A percentile compares a stretch with the other conserved stretches of the same genome.
These are phyloP conservation scores for Fragaria vesca DNA, from an alignment of 306 rosid species.

Conservation along the genomic window DNA sequence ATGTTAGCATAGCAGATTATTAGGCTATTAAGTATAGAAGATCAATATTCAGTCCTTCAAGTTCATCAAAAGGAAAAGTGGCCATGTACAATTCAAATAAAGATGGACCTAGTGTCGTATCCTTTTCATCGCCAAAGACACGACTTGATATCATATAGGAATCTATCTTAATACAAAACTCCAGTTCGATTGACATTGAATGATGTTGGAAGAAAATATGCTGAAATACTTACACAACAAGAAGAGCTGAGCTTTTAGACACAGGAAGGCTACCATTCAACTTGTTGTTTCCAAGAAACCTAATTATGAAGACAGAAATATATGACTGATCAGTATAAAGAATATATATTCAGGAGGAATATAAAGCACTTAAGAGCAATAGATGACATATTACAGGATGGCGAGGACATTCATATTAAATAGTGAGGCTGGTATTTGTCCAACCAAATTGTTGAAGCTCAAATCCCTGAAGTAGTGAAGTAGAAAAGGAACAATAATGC, in stretches of 20 bases:
- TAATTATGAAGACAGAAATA: conserved; percentile 22
- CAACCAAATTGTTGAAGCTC: conserved; percentile 79
- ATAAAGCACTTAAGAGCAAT: background rate
- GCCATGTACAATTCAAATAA: background rate
- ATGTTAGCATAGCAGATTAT: no score
- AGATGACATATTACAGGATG: conserved; percentile 49
- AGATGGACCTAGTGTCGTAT: no score
- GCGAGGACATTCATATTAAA: conserved; percentile 58
- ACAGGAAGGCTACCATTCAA: conserved; percentile 58
- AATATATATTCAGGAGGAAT: conserved; percentile 10
- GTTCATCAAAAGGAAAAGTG: background rate
- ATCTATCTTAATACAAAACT: background rate
- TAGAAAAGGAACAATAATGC: conserved; percentile 9
- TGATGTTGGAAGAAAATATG: background rate
- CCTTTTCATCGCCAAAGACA: background rate
- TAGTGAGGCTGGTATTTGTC: conserved; percentile 56
- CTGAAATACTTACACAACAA: conserved; percentile 50
- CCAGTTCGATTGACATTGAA: background rate
- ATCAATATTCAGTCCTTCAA: background rate
- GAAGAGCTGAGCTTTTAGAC: conserved; percentile 48
- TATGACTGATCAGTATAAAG: conserved; percentile 11
- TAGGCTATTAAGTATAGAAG: no score
- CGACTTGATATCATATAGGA: background rate
- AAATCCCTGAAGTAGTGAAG: conserved; percentile 66
- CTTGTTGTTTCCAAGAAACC: conserved; percentile 81